Percentiles rank a stretch among this genome's conserved stretches.
Evolutionary conservation across 495 filamentous ascomycete species (phyloP).

Genomic region (Hypoxylon cercidicola): DNA sequence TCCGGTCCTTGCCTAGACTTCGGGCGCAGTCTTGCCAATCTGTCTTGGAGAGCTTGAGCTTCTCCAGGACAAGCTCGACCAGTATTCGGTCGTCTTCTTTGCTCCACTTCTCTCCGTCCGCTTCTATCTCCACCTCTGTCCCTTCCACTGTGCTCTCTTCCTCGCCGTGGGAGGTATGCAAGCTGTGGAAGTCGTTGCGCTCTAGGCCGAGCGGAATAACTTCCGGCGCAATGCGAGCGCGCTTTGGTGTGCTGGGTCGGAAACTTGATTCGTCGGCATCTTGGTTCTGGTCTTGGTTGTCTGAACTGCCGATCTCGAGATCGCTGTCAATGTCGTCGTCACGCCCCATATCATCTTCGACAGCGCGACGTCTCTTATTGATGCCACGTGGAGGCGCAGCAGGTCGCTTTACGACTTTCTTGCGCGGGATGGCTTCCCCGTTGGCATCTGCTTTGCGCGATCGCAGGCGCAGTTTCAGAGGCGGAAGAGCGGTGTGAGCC

Average conservation of each 20-base stretch:
- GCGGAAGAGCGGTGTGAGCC: slow-evolving; percentile 57
- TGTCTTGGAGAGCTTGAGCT: slow-evolving; percentile 74
- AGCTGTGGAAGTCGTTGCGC: slow-evolving; percentile 69
- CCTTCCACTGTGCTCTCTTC: slow-evolving; percentile 47
- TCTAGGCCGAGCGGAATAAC: slow-evolving; percentile 74
- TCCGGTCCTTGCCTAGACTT: slow-evolving; percentile 71
- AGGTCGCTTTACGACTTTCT: slow-evolving; percentile 64
- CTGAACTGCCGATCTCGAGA: slow-evolving; percentile 39
- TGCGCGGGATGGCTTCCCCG: slow-evolving; percentile 44
- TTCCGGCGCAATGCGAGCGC: slow-evolving; percentile 71
- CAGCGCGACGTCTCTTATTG: slow-evolving; percentile 71
- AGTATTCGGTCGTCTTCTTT: slow-evolving; percentile 75
- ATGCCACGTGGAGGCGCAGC: slow-evolving; percentile 60
- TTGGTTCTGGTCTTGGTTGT: slow-evolving; percentile 26
- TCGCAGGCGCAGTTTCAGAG: slow-evolving; percentile 60
- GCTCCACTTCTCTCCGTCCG: slow-evolving; percentile 66
- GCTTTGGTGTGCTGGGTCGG: slow-evolving; percentile 73
- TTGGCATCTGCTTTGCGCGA: slow-evolving; percentile 52
- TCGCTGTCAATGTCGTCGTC: slow-evolving; percentile 56
- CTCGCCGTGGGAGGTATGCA: slow-evolving; percentile 56
- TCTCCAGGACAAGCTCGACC: slow-evolving; percentile 78
- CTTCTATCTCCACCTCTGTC: slow-evolving; percentile 54
- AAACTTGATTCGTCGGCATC: slow-evolving; percentile 38
- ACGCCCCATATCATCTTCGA: slow-evolving; percentile 63
- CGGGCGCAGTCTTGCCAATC: slow-evolving; percentile 85